Percentiles rank a stretch among this genome's conserved stretches.
Evolutionary conservation across 352 stramenopile species (phyloP).

Genomic region (Phytophthora palmivora): DNA sequence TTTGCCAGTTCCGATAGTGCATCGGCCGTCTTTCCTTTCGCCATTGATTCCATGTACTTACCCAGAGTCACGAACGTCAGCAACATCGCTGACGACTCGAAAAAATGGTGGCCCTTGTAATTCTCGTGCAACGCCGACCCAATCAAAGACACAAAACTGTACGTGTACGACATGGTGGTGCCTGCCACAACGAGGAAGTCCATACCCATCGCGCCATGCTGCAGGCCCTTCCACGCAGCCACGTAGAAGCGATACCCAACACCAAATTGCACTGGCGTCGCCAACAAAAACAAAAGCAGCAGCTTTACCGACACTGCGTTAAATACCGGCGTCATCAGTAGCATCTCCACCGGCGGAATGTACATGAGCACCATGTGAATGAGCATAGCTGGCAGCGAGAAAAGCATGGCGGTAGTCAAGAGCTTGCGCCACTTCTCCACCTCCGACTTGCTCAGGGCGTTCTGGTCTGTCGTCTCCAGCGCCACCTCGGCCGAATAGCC

Average conservation of each 20-base stretch:
- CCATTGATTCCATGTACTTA: constrained; percentile 91
- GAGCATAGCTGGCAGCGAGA: constrained; percentile 84
- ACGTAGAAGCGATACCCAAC: constrained; percentile 85
- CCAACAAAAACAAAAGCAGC: constrained; percentile 85
- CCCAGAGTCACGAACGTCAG: constrained; percentile 88
- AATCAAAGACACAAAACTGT: constrained; percentile 85
- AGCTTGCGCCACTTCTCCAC: constrained; percentile 79
- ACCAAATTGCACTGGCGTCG: constrained; percentile 87
- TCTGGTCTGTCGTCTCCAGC: constrained; percentile 61
- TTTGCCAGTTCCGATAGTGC: constrained; percentile 76
- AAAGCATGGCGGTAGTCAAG: constrained; percentile 78
- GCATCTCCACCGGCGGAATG: constrained; percentile 67
- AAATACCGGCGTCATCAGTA: constrained; percentile 79
- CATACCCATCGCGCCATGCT: constrained; percentile 91
- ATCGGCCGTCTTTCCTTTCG: constrained; percentile 86
- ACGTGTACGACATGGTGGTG: constrained; percentile 88
- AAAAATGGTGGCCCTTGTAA: constrained; percentile 88
- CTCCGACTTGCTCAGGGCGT: constrained; percentile 72
- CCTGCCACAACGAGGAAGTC: constrained; percentile 88
- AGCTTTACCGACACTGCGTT: constrained; percentile 84
- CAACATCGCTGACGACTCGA: constrained; percentile 88
- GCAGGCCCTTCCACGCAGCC: constrained; percentile 79
- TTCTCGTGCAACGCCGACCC: constrained; percentile 60
- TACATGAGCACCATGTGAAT: constrained; percentile 91
- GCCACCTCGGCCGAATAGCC: constrained; percentile 72